Evolutionary conservation across 164 flowering plant genomes (phyloP).

Genomic region (Umbellularia californica): DNA sequence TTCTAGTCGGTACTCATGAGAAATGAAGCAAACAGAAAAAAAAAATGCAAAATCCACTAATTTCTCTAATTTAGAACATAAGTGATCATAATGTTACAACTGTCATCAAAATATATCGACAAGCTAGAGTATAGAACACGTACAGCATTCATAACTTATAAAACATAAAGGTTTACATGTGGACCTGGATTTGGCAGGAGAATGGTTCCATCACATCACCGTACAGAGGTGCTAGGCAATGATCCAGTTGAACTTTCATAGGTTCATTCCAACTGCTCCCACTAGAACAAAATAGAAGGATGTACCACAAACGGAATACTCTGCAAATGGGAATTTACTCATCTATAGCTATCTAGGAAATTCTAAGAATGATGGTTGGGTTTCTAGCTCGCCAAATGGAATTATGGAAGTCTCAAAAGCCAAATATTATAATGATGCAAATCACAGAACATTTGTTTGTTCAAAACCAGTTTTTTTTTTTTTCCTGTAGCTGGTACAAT

Average conservation of each 20-base stretch:
- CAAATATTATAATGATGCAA: not conserved
- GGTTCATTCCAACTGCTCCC: not conserved
- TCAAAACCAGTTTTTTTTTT: no score
- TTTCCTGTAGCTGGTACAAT: no score
- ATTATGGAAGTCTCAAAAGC: not conserved
- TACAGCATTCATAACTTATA: not conserved
- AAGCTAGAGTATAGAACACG: no score
- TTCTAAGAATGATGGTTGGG: not conserved
- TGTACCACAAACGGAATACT: no score
- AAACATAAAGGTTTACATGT: not conserved
- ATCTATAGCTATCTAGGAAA: not conserved
- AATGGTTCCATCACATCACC: not conserved
- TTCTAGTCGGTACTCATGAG: not conserved
- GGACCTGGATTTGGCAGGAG: not conserved
- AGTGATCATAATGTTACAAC: not conserved
- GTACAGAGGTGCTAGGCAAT: not conserved
- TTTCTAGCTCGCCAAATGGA: not conserved
- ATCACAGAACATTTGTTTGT: not conserved
- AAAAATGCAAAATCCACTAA: not conserved
- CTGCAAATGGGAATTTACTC: not conserved
- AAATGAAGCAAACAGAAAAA: no score
- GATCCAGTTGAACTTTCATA: not conserved
- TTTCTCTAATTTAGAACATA: not conserved
- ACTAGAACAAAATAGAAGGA: not conserved
- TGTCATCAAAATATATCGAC: not conserved